Evolutionary conservation across 2,329 filamentous ascomycete genomes (phyloP).

Genomic region (Ophiostoma tasmaniense): DNA sequence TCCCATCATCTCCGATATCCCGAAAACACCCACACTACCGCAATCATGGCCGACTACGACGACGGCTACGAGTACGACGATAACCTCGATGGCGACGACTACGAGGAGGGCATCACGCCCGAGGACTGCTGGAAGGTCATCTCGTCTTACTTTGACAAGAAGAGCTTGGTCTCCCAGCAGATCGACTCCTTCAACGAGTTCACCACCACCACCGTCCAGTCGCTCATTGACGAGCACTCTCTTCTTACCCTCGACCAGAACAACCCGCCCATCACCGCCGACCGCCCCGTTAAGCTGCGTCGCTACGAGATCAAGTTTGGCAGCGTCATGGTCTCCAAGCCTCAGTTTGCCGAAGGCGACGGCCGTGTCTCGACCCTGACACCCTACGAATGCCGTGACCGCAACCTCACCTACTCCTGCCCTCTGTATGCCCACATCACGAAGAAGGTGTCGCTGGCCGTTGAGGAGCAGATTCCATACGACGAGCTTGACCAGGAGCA

Average conservation of each 20-base stretch:
- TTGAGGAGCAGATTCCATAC: conserved; percentile 60
- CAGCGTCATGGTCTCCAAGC: conserved; percentile 77
- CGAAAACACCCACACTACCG: not conserved
- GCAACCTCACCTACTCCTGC: conserved; percentile 91
- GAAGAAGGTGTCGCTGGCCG: conserved; percentile 74
- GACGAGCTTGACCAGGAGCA: conserved; percentile 62
- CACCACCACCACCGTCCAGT: conserved; percentile 85
- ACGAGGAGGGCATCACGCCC: conserved; percentile 70
- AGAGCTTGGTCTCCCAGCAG: conserved; percentile 94
- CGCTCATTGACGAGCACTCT: conserved; percentile 88
- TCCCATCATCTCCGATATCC: not conserved
- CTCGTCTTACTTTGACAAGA: conserved; percentile 90
- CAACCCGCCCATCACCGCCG: conserved; percentile 65
- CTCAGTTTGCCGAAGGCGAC: conserved; percentile 87
- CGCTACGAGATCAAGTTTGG: conserved; percentile 95
- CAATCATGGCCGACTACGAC: conserved; percentile 48
- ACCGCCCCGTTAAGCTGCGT: conserved; percentile 62
- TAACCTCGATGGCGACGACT: conserved; percentile 57
- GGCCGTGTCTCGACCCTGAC: conserved; percentile 77
- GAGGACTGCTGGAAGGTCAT: conserved; percentile 99
- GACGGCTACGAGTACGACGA: conserved; percentile 37
- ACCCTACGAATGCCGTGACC: conserved; percentile 89
- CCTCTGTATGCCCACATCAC: conserved; percentile 84
- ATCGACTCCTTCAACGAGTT: conserved; percentile 98
- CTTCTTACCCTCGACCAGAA: conserved; percentile 90